A percentile compares a stretch with the other conserved stretches of the same genome.
These are phyloP conservation scores for Chlamydomonas schloesseri DNA, from an alignment of 139 green algal species.

Conservation along the genomic window DNA sequence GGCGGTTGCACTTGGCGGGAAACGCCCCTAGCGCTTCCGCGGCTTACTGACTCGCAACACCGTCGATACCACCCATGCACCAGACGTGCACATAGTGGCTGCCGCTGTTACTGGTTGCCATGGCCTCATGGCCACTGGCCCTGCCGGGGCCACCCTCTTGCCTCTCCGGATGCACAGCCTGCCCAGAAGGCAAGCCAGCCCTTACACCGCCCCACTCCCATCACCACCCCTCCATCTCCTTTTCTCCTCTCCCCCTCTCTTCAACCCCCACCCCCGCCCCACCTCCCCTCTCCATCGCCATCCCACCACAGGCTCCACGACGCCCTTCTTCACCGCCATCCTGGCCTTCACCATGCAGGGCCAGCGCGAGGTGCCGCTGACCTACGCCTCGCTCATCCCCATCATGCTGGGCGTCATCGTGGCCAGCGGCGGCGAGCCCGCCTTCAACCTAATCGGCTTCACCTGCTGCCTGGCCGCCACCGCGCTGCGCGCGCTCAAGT, in stretches of 20 bases:
- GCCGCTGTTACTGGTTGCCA: no score
- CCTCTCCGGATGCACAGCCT: no score
- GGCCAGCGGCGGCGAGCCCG: slow-evolving; percentile 87
- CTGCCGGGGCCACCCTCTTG: no score
- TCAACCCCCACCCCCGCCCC: not conserved
- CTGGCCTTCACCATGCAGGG: slow-evolving; percentile 77
- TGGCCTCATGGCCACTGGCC: no score
- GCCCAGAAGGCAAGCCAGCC: no score
- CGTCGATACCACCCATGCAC: no score
- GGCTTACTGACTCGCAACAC: no score
- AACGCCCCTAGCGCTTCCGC: no score
- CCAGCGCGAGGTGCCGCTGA: slow-evolving; percentile 69
- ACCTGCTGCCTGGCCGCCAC: slow-evolving; percentile 45
- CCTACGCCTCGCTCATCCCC: slow-evolving; percentile 91
- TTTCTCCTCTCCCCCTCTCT: not conserved
- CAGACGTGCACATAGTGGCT: no score
- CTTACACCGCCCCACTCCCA: no score
- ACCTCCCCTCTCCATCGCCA: not conserved
- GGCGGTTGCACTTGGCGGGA: no score
- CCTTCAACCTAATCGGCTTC: slow-evolving; percentile 92
- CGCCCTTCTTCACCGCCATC: slow-evolving; percentile 94
- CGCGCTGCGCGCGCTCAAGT: slow-evolving; percentile 77
- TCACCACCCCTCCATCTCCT: no score
- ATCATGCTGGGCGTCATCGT: slow-evolving; percentile 93
- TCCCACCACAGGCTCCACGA: slow-evolving; percentile 82